Evolutionary conservation across 257 asterid genomes (phyloP).

Genomic region (Nemophila menziesii): DNA sequence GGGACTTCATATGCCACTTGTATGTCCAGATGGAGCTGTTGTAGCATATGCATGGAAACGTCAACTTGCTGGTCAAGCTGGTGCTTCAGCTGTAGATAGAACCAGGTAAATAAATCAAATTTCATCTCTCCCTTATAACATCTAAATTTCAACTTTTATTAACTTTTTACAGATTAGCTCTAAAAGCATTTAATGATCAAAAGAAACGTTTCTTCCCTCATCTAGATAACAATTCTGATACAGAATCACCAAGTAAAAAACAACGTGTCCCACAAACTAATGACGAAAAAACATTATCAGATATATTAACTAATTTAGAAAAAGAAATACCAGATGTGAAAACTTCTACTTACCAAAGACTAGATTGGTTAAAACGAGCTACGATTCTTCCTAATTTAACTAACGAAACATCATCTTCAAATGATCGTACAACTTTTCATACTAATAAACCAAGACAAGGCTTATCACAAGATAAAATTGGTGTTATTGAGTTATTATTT

Average conservation of each 20-base stretch:
- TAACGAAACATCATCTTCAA: constrained; percentile 37
- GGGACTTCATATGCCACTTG: constrained; percentile 99
- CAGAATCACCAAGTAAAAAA: constrained; percentile 53
- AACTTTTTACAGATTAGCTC: constrained; percentile 62
- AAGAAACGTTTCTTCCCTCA: constrained; percentile 80
- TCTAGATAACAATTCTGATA: constrained; percentile 44
- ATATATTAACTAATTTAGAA: constrained; percentile 48
- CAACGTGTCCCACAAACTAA: constrained; percentile 41
- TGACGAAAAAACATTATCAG: constrained; percentile 48
- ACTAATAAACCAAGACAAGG: constrained; percentile 48
- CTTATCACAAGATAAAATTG: constrained; percentile 49
- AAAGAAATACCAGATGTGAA: constrained; percentile 62
- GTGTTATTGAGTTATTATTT: constrained; percentile 59
- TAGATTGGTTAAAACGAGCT: constrained; percentile 86
- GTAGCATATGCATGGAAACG: constrained; percentile 99
- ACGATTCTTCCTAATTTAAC: constrained; percentile 45
- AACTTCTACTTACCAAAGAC: constrained; percentile 56
- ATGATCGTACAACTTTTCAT: constrained; percentile 47
- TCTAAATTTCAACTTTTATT: neutral
- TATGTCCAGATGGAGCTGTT: constrained; percentile 97
- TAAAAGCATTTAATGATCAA: constrained; percentile 83
- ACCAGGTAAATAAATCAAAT: constrained; percentile 46
- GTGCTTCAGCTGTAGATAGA: constrained; percentile 98
- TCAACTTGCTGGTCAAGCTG: constrained; percentile 99
- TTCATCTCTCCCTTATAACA: neutral